Conservation (phyloP, 805 yeast genomes). For the Ogataea angusta region DNA sequence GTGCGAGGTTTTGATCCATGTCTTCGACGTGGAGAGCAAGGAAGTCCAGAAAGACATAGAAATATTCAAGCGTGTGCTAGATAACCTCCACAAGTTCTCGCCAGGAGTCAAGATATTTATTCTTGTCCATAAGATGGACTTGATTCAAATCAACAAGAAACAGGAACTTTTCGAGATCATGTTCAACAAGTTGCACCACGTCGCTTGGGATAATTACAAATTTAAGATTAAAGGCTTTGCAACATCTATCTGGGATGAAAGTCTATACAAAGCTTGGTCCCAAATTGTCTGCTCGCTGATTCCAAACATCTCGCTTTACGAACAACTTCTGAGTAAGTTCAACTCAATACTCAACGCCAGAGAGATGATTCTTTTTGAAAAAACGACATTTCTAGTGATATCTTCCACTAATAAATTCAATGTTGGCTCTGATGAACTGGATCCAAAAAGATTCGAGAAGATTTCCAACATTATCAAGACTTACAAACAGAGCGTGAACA, state of each 20-base stretch:
- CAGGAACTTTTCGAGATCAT: slow-evolving; percentile 79
- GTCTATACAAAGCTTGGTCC: slow-evolving; percentile 95
- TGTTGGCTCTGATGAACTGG: slow-evolving; percentile 39
- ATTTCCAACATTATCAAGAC: slow-evolving; percentile 92
- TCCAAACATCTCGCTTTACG: slow-evolving; percentile 83
- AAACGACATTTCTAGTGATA: slow-evolving; percentile 84
- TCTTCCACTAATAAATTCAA: slow-evolving; percentile 47
- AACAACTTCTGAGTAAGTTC: slow-evolving; percentile 68
- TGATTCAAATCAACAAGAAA: slow-evolving; percentile 82
- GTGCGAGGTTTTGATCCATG: slow-evolving; percentile 94
- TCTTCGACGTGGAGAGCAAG: slow-evolving; percentile 91
- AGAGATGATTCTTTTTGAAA: slow-evolving; percentile 88
- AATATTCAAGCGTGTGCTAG: slow-evolving; percentile 79
- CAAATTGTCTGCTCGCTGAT: slow-evolving; percentile 91
- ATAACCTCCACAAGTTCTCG: slow-evolving; percentile 75
- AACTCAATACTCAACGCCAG: slow-evolving; percentile 76
- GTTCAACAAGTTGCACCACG: slow-evolving; percentile 76
- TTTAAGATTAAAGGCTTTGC: slow-evolving; percentile 82
- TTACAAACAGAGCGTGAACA: slow-evolving; percentile 87
- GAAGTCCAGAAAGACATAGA: slow-evolving; percentile 92
- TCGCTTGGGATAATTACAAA: slow-evolving; percentile 55
- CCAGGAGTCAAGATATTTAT: slow-evolving; percentile 93
- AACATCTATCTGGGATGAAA: slow-evolving; percentile 96
- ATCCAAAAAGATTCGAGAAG: slow-evolving; percentile 92
- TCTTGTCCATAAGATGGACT: slow-evolving; percentile 91